Base-by-base conservation (phyloP, 2,329 filamentous ascomycete species). In the Penicillium sp. region DNA sequence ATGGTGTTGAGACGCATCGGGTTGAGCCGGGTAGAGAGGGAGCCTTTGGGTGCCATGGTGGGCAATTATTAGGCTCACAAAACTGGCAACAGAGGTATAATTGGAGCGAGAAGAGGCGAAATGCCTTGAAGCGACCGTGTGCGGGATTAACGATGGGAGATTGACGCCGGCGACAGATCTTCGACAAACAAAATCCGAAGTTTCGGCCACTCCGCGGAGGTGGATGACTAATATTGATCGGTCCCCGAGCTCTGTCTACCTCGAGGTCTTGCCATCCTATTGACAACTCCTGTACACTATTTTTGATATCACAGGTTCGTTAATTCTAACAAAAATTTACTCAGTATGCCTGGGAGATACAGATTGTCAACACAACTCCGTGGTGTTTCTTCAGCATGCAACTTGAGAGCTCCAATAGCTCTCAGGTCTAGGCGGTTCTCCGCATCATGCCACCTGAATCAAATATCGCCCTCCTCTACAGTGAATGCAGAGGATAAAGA, bases 1-100 rank as follows among this genome's bases (percentile, higher is more conserved):
- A 79, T 75, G 55, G 76, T 76, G 67, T 79, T 77, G 44, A 79
- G 69, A 58, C 75, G 75, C 58, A 79, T 69, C 30, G 76, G 74
- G 63, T 75, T 77, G 50, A 78, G 66, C 52, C 72, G 72, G 56
- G 76, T 78, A n/a, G 75, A 69, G 38, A 70, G 67, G 47, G 59
- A 65, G 55, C 72, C 74, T 63, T 77, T 77, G 43, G 73, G 68
- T 63, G 75, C 72, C 77, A 79, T 79, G 42, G 48, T 70, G 64
- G 47, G 58, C 43, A 31, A 42, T 40, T 22, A 14, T 28, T 25
- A 7, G 16, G 44, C 22, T 22, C 36, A 8, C 38, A 19, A 8
- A 30, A 35, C 35, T 17, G 28, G n/a, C 36, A 44, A n/a, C 22
- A n/a, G 10, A 28, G 9, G 17, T 22, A 43, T 19, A 2, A 38